Evolutionary conservation across 345 rosid genomes (phyloP), one percentile per base, ranked within the genome.

Genomic region (Raphanus raphanistrum): DNA sequence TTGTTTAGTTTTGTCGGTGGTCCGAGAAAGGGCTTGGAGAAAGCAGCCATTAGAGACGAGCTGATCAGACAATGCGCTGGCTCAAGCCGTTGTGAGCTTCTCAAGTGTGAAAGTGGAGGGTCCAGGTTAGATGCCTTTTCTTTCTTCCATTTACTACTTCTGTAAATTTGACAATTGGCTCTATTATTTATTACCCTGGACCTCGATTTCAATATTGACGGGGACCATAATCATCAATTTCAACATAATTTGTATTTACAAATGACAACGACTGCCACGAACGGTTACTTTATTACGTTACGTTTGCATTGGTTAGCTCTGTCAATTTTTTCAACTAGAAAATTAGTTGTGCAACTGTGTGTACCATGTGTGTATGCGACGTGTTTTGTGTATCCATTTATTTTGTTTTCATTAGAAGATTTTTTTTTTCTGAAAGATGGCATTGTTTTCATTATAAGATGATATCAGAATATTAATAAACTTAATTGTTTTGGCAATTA

Each of bases 1-100:
- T 63, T 90, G 66, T 86, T 87, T 85, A 80, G 87, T 1, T 90
- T 90, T 9, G 88, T 79, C 0, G 90, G 94, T 38, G 90, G 88
- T 3, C 79, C 78, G 0, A 68, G 90, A 6, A 89, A 87, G 0
- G 73, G 66, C 1, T 26, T 66, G 55, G 66, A 41, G 71, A 79
- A 79, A 15, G 85, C 76, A 5, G 86, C 88, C 9, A 79, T 87
- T 59, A 61, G 92, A 41, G 81, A 81, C 1, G 79, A 82, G 74
- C 81, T 88, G 9, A 85, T 90, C 16, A 64, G 63, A 5, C 87
- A 87, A 17, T 90, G 94, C 67, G 69, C 68, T 15, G 71, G 60
- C 21, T 80, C 88, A 2, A 58, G 31, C 28, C 38, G 31, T 0
- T 86, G 91, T 80, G 82, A 74, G 75, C 71, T 87, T 45, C 80